Conservation (phyloP, 805 yeast species). For the Kuraishia capsulata region DNA sequence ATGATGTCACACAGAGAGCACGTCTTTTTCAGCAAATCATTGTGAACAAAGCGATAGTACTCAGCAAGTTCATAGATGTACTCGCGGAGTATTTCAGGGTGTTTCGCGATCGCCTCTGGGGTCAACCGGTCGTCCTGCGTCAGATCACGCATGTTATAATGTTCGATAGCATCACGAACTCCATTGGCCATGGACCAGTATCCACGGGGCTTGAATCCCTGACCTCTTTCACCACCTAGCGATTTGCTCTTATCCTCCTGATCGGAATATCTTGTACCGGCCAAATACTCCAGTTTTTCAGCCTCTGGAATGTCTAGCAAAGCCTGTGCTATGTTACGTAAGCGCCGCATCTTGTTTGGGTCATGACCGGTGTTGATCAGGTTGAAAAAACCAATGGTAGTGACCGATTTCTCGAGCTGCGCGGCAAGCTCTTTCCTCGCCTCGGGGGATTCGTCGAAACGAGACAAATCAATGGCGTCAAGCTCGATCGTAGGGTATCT, state of each 20-base stretch:
- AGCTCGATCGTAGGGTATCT: slow-evolving; percentile 16
- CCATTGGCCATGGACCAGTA: slow-evolving; percentile 39
- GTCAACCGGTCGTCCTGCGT: slow-evolving; percentile 23
- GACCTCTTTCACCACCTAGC: slow-evolving; percentile 38
- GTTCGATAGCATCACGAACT: slow-evolving; percentile 32
- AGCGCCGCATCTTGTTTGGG: slow-evolving; percentile 20
- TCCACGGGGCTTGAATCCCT: slow-evolving; percentile 37
- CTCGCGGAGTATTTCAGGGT: slow-evolving; percentile 30
- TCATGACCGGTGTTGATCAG: slow-evolving; percentile 31
- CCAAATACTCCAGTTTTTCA: slow-evolving; percentile 25
- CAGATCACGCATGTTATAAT: slow-evolving; percentile 32
- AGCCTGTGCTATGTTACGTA: slow-evolving; percentile 31
- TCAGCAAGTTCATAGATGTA: slow-evolving; percentile 29
- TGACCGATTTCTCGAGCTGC: slow-evolving; percentile 28
- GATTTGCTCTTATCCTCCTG: slow-evolving; percentile 1
- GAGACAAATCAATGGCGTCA: slow-evolving; percentile 26
- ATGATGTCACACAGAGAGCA: slow-evolving; percentile 32
- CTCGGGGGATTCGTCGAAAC: slow-evolving; percentile 24
- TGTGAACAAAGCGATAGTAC: slow-evolving; percentile 29
- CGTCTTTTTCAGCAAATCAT: slow-evolving; percentile 25
- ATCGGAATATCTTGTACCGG: slow-evolving; percentile 18
- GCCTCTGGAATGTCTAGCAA: slow-evolving; percentile 31
- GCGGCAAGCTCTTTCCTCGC: slow-evolving; percentile 24
- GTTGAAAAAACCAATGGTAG: slow-evolving; percentile 34
- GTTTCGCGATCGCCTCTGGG: slow-evolving; percentile 10